Base-by-base conservation (phyloP, 2,329 filamentous ascomycete genomes). In the Trichoderma brevicompactum region DNA sequence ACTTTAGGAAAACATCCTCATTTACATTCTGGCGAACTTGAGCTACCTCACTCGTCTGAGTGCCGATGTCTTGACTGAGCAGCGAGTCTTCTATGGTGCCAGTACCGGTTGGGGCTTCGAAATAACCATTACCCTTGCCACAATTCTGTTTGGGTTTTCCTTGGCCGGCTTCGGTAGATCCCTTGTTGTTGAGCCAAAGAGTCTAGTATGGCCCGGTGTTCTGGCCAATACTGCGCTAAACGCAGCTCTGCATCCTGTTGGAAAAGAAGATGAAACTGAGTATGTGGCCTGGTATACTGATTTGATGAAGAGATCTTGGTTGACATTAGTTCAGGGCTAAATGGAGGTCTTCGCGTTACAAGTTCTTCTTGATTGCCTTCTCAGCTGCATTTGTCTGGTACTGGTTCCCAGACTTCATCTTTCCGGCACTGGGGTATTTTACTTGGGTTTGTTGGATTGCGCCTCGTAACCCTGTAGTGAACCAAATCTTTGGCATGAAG, bases 1-100 rank as follows among this genome's bases (percentile, higher is more conserved):
- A 9, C 19, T 8, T 19, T 17, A 72, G 74, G 84, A 86, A 72
- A 83, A 86, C 69, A 82, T 83, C 72, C 75, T 86, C 15, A 82
- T 85, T 59, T 81, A 81, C 64, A 82, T 84, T 65, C 80, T 85
- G 76, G 83, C 87, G 54, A 87, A 88, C 72, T 79, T 82, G 1
- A 82, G 79, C 13, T 81, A 81, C 60, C 75, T 79, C 17, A 77
- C 74, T 2, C 70, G 75, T n/a, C 68, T 76, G 8, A 76, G 75
- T 32, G 75, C 74, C 5, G 74, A 77, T 32, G 75, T 75, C 9
- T 68, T 77, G 36, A 76, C 74, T 1, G 75, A 76, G 52, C 75
- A 77, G 58, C 71, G 74, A 7, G 67, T 81, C 70, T 82, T 79
- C 62, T 82, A 82, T 60, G 74, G 77, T 4, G 74, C 81, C 55